Evolutionary conservation across 768 basidiomycete genomes (phyloP), one percentile per base, ranked within the genome.

Genomic region (Pisolithus microcarpus): DNA sequence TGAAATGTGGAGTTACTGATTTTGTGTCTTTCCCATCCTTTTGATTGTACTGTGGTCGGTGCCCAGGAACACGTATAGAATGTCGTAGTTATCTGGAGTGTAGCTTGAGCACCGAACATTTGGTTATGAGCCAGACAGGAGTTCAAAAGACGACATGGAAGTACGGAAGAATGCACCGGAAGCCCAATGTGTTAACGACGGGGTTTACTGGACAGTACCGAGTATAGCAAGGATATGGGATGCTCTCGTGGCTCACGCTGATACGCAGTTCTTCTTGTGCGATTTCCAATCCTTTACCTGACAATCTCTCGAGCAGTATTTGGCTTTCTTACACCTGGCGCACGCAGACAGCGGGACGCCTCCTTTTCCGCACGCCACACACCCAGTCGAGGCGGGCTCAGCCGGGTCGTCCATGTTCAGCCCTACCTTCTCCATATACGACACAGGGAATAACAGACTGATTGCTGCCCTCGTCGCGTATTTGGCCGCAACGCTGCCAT

Each of bases 401-500:
- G 13, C 11, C 15, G 24, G 16, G 19, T 11, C 21, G 2, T 10
- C 13, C 3, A 47, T 36, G 23, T 6, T 30, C n/a, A 54, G 45
- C 3, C 62, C 66, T n/a, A 76, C 57, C 15, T 60, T 61, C 52
- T 80, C 76, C 54, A 79, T 48, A 57, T 75, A 79, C 6, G 78
- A 69, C 13, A 76, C 71, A 0, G 76, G 69, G 48, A 82, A 82
- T 11, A 84, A 62, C 0, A 78, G 82, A 1, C 73, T 67, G 31
- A 84, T 62, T 0, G 78, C 82, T 5, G 72, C 63, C 8, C 81
- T 67, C 2, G 77, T 80, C 11, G 67, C 72, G 46, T 72, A 73
- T 4, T 18, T 42, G 9, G 70, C 70, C 1, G 71, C 70, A 10
- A 81, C 58, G 1, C 48, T 31, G 52, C 64, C 62, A 75, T 76